Conservation (phyloP, 345 rosid genomes). For the thale cress (Arabidopsis thaliana) region TAIR10.1 NC_003076.8:21122001-21122500, state of each 20-base stretch:
- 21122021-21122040: constrained; percentile 82
- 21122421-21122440: constrained; percentile 75
- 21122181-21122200: constrained; percentile 78
- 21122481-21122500: constrained; percentile 72
- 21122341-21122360: constrained; percentile 83
- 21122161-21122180: constrained; percentile 66
- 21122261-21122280: constrained; percentile 78
- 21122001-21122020: constrained; percentile 90
- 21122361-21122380: constrained; percentile 52
- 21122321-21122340: constrained; percentile 79
- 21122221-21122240: constrained; percentile 77
- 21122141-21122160: constrained; percentile 74
- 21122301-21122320: constrained; percentile 84
- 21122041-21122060: constrained; percentile 89
- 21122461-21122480: constrained; percentile 96
- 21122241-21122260: constrained; percentile 84
- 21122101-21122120: constrained; percentile 81
- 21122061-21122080: constrained; percentile 96
- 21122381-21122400: constrained; percentile 66
- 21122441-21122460: constrained; percentile 76
- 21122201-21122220: constrained; percentile 70
- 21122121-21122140: constrained; percentile 81
- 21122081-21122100: constrained; percentile 97
- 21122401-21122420: constrained; percentile 62
- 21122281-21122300: constrained; percentile 91